A percentile compares a stretch with the other conserved stretches of the same genome.
Evolutionary conservation across 1,139 yeast species (phyloP).

Genomic region (Taphrina populina): DNA sequence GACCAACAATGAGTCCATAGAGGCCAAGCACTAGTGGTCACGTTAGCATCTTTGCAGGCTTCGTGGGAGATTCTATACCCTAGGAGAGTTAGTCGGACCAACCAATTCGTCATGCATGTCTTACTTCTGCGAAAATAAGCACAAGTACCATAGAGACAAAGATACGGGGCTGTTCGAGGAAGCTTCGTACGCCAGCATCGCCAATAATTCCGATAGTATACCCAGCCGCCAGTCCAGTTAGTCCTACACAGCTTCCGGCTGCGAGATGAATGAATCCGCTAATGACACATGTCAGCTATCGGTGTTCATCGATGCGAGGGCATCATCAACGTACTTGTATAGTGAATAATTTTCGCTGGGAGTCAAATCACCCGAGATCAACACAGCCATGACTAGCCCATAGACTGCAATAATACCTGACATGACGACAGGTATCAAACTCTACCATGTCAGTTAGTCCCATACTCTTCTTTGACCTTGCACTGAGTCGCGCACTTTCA

Average conservation of each 20-base stretch:
- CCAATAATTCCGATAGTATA: constrained; percentile 98
- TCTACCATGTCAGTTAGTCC: no score
- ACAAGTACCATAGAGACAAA: constrained; percentile 93
- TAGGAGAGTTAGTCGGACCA: background rate
- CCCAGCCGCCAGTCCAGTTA: constrained; percentile 96
- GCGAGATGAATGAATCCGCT: constrained; percentile 97
- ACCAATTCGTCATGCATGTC: background rate
- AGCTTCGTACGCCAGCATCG: constrained; percentile 97
- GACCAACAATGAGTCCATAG: constrained; percentile 95
- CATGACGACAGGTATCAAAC: constrained; percentile 91
- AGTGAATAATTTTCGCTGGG: constrained; percentile 88
- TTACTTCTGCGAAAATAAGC: constrained; percentile 92
- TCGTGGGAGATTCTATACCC: background rate
- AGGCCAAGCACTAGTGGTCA: constrained; percentile 63
- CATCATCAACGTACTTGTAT: constrained; percentile 56
- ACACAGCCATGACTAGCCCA: constrained; percentile 94
- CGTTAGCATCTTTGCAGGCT: background rate
- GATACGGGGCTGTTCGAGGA: constrained; percentile 92
- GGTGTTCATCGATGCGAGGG: no score
- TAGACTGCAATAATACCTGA: constrained; percentile 99
- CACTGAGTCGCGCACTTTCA: constrained; percentile 41
- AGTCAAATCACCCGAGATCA: constrained; percentile 71
- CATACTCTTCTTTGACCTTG: no score
- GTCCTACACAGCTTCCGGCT: constrained; percentile 96
- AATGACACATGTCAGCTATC: no score